phyloP scores from a whole-genome alignment of 768 basidiomycete species.

The Phylloporus rhodoxanthus region DNA sequence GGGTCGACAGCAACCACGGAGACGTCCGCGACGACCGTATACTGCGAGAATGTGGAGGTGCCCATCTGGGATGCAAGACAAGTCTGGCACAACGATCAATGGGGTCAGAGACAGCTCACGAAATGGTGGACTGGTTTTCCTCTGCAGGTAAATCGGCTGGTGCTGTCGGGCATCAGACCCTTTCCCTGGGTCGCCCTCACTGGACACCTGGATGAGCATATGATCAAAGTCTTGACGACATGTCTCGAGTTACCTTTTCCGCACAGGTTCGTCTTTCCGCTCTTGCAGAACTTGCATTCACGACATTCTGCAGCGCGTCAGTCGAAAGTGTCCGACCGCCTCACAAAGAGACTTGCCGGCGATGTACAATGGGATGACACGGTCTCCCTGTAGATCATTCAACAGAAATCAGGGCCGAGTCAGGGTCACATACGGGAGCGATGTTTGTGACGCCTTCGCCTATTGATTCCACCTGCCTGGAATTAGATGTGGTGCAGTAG shows the following conservation, averaged over 20 bases:
- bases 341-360: slow-evolving; percentile 52
- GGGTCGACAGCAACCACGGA: slow-evolving; percentile 89
- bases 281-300: slow-evolving; percentile 99
- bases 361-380: slow-evolving; percentile 95
- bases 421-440: slow-evolving; percentile 38
- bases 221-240: not conserved
- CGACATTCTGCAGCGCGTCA: slow-evolving; percentile 59
- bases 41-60: slow-evolving; percentile 98
- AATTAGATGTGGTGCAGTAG: not conserved
- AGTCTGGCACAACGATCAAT: not conserved
- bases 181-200: slow-evolving; percentile 91
- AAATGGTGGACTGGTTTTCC: slow-evolving; percentile 89
- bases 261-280: slow-evolving; percentile 98
- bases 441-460: slow-evolving; percentile 91
- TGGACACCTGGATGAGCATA: slow-evolving; percentile 24
- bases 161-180: slow-evolving; percentile 91
- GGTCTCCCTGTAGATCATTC: slow-evolving; percentile 59
- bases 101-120: slow-evolving; percentile 41
- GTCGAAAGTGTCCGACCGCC: not conserved
- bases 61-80: slow-evolving; percentile 70
- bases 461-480: slow-evolving; percentile 82
- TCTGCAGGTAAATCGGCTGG: slow-evolving; percentile 81
- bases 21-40: slow-evolving; percentile 96
- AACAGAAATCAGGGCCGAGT: not conserved
- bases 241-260: slow-evolving; percentile 58